Evolutionary conservation across 1,284 basidiomycete genomes (phyloP), one percentile per base, ranked within the genome.

Genomic region (Volvariella surrecta): DNA sequence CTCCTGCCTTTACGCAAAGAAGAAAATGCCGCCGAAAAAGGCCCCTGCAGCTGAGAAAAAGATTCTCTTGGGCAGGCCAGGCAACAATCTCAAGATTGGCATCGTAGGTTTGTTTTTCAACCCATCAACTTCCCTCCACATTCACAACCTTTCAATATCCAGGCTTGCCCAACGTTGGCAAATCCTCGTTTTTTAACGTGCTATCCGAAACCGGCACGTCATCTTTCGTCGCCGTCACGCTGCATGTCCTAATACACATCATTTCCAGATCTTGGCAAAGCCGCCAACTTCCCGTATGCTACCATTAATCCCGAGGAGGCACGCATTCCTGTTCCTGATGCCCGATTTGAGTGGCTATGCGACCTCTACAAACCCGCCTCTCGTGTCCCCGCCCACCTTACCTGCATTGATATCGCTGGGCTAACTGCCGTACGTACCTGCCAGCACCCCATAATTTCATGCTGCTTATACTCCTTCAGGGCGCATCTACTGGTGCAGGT

Each of bases 351-450:
- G 48, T 99, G 94, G 94, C 81, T 99, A 22, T 87, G 78, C 59
- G 79, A 89, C 18, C 61, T 79, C 16, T 99, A 98, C 76, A 97
- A 98, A 65, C 95, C 96, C 15, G 76, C 71, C 21, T 84, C 82
- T 17, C 81, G 84, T 54, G 77, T 99, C 32, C 94, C 96, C 7
- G 95, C 96, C 9, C 93, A 94, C 68, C 73, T 99, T 49, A 99
- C 96, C 17, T 96, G 91, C 63, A 96, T 99, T 63, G 96, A 99
- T 68, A 99, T 99, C 58, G 96, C 96, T 52, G 96, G 96, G 66
- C 73, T 99, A 42, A 98, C 95, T 32, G 89, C 90, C 42, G 89
- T 89, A 59, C 48, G 80, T 68, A 11, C 17, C 21, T 15, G 19
- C 32, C 17, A 32, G 15, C 30, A 44, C 31, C 40, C 21, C 17